phyloP scores from a whole-genome alignment of 139 green algal species.

The Spirogloea muscicola region DNA sequence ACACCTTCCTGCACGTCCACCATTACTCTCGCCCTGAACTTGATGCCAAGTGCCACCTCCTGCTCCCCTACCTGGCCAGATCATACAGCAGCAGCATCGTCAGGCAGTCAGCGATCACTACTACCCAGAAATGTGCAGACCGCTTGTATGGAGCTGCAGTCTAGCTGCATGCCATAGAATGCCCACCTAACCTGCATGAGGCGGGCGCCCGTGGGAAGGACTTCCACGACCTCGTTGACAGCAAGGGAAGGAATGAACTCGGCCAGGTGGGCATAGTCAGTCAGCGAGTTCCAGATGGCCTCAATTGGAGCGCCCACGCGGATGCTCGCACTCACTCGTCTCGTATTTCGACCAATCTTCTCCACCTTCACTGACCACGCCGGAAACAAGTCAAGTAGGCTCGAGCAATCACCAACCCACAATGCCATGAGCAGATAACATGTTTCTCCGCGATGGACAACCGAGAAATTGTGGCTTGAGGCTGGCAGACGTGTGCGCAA shows the following conservation, averaged over 20 bases:
- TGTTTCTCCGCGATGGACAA: no score
- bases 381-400: no score
- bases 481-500: no score
- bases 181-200: conserved; percentile 40
- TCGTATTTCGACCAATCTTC: conserved; percentile 16
- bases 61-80: conserved; percentile 76
- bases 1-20: conserved; percentile 61
- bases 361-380: conserved; percentile 27
- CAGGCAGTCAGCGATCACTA: no score
- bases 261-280: conserved; percentile 27
- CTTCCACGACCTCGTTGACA: conserved; percentile 33
- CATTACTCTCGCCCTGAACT: conserved; percentile 68
- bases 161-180: no score
- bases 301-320: conserved; percentile 1
- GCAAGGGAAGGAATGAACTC: conserved; percentile 35
- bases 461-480: no score
- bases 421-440: no score
- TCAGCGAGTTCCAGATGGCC: conserved; percentile 32
- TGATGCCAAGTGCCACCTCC: conserved; percentile 72
- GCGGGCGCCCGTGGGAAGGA: conserved; percentile 16
- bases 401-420: no score
- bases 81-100: no score
- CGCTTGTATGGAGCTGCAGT: no score
- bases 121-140: no score
- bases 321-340: conserved; percentile 28